phyloP scores from a whole-genome alignment of 2,329 filamentous ascomycete genomes.

The Xylaria sp. region DNA sequence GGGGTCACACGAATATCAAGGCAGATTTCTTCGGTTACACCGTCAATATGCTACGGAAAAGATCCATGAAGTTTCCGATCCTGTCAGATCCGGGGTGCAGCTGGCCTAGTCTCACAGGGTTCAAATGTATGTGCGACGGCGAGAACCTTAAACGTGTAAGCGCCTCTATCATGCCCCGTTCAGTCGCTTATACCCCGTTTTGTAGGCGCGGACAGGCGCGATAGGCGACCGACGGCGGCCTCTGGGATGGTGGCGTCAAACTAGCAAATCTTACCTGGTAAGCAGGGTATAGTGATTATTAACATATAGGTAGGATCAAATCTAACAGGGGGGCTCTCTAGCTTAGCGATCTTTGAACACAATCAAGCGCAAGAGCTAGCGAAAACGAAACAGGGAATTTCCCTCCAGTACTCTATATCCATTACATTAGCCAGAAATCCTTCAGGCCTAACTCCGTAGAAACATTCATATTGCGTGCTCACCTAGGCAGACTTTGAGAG shows the following conservation, averaged over 20 bases:
- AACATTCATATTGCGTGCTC: neutral
- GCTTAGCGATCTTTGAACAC: neutral
- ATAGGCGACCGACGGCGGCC: conserved; percentile 32
- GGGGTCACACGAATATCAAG: conserved; percentile 6
- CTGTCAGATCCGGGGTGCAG: conserved; percentile 31
- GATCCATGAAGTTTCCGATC: neutral
- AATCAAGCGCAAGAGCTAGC: neutral
- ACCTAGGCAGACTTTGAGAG: conserved; percentile 12
- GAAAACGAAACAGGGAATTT: neutral
- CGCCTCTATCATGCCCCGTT: conserved; percentile 5
- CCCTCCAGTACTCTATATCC: neutral
- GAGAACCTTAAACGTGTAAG: conserved; percentile 11
- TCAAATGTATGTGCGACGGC: neutral
- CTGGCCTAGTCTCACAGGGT: conserved; percentile 21
- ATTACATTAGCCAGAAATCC: neutral
- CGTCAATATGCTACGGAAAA: conserved; percentile 4
- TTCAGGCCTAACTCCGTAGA: neutral
- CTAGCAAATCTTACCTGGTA: neutral
- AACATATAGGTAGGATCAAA: neutral
- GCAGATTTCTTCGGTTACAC: conserved; percentile 26
- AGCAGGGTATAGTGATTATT: neutral
- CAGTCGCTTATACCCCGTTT: neutral
- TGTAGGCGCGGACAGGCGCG: conserved; percentile 29
- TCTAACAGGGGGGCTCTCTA: neutral
- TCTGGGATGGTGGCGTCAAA: conserved; percentile 4